Base-by-base conservation (phyloP, 768 basidiomycete species). In the Saitozyma sp. region DNA sequence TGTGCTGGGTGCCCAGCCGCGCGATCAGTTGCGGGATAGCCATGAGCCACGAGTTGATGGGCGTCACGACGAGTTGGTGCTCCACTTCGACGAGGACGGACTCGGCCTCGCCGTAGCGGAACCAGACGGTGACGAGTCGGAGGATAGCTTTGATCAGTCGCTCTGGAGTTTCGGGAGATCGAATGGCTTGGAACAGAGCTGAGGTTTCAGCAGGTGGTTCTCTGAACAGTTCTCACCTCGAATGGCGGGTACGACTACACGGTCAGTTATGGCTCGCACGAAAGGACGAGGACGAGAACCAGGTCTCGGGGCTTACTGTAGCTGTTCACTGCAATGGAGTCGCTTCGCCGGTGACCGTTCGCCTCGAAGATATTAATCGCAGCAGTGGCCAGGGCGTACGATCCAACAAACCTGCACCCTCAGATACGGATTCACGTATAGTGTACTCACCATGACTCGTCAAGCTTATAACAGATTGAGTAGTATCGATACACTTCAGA, bases 21-120 rank as follows among this genome's bases (percentile, higher is more conserved):
- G 78, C 78, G 50, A 79, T 79, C 8, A 79, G 71, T 54, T 79
- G 78, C 9, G 78, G 78, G 13, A 79, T 72, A 8, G 75, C 75
- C 5, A 61, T 63, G 6, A 79, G 61, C 78, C 78, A 79, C 1
- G 60, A 57, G 13, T 54, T 57, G 39, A 73, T 60, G 0, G 65
- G 53, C 2, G 76, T 79, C 3, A 50, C 37, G 9, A 40, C 54
- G 5, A 79, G 70, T 46, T 78, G 73, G 11, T 62, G 58, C 29
- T 68, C 62, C 16, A 76, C 69, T 20, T 72, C 71, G 14, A 63
- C 54, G 17, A 77, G 61, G 9, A 79, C 76, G 11, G 70, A 61
- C 49, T 63, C 55, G 11, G 67, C 59, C 48, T 72, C 69, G 38
- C 78, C 78, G 59, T 70, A 77, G 56, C 76, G 67, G 64, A 77